These are phyloP conservation scores for Ormosia emarginata DNA, from an alignment of 306 rosid species.

Conservation along the genomic window DNA sequence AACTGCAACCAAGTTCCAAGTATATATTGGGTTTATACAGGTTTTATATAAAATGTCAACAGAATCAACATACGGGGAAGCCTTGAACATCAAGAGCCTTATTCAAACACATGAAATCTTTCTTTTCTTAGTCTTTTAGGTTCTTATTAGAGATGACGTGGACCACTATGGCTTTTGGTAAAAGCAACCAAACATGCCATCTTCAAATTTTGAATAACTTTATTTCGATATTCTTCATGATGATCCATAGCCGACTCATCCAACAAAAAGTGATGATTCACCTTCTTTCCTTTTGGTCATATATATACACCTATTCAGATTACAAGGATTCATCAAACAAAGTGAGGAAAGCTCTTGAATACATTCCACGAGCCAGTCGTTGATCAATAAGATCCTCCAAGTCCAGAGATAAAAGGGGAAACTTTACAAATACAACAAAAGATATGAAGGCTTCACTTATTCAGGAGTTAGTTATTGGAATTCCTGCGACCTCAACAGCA, in stretches of 20 bases:
- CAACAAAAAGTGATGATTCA: constrained; percentile 10
- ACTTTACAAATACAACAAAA: too few relatives aligned
- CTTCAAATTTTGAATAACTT: neutral
- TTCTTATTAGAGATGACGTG: neutral
- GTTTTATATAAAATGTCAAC: too few relatives aligned
- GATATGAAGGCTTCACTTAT: neutral
- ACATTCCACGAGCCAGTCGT: too few relatives aligned
- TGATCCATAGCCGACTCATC: constrained; percentile 37
- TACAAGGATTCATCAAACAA: neutral
- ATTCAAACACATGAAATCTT: neutral
- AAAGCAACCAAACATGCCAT: constrained; percentile 35
- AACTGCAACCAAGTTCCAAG: too few relatives aligned
- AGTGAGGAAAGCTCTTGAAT: neutral
- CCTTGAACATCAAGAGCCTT: neutral
- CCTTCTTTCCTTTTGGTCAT: neutral
- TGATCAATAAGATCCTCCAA: too few relatives aligned
- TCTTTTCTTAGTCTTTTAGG: neutral
- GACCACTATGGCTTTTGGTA: constrained; percentile 15
- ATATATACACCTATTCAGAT: neutral
- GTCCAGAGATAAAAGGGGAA: too few relatives aligned
- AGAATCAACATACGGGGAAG: neutral
- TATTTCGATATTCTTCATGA: constrained; percentile 14
- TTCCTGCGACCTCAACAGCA: neutral
- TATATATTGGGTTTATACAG: too few relatives aligned
- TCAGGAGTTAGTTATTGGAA: constrained; percentile 22